Evolutionary conservation across 495 filamentous ascomycete species (phyloP).

Genomic region (Aspergillus conjunctus): DNA sequence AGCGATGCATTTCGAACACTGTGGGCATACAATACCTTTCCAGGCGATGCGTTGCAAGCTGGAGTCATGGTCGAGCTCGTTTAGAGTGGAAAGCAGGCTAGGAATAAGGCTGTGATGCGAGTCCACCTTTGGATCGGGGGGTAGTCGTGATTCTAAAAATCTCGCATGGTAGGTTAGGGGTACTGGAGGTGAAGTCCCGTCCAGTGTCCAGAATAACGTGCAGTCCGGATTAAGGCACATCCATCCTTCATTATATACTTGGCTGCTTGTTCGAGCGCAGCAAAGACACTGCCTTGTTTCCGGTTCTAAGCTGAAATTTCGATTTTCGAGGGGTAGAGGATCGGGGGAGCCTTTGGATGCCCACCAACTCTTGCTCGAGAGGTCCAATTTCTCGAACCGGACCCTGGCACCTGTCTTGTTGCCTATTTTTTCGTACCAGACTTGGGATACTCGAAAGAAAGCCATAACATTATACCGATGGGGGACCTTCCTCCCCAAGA

Average conservation of each 20-base stretch:
- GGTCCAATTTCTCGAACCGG: conserved; percentile 71
- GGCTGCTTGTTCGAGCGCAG: conserved; percentile 42
- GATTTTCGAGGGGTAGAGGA: conserved; percentile 22
- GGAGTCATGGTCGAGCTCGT: conserved; percentile 29
- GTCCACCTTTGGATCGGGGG: conserved; percentile 38
- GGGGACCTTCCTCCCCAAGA: conserved; percentile 56
- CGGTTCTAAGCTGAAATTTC: conserved; percentile 27
- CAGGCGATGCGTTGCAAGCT: conserved; percentile 43
- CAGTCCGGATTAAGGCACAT: conserved; percentile 67
- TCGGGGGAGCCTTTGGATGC: conserved; percentile 37
- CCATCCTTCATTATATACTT: conserved; percentile 64
- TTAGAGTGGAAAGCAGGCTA: conserved; percentile 40
- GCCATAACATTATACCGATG: conserved; percentile 71
- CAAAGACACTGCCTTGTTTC: conserved; percentile 36
- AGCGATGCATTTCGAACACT: conserved; percentile 65
- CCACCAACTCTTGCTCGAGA: conserved; percentile 70
- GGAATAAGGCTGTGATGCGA: conserved; percentile 41
- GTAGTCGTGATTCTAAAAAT: conserved; percentile 56
- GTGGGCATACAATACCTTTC: conserved; percentile 73
- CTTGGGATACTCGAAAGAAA: conserved; percentile 70
- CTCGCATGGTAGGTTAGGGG: conserved; percentile 54
- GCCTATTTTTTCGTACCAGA: conserved; percentile 67
- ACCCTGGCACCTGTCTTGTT: conserved; percentile 54
- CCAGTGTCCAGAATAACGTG: conserved; percentile 54
- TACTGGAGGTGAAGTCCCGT: conserved; percentile 27